These are phyloP conservation scores for Crithidia expoeki DNA, from an alignment of 208 protist species.

Conservation along the genomic window DNA sequence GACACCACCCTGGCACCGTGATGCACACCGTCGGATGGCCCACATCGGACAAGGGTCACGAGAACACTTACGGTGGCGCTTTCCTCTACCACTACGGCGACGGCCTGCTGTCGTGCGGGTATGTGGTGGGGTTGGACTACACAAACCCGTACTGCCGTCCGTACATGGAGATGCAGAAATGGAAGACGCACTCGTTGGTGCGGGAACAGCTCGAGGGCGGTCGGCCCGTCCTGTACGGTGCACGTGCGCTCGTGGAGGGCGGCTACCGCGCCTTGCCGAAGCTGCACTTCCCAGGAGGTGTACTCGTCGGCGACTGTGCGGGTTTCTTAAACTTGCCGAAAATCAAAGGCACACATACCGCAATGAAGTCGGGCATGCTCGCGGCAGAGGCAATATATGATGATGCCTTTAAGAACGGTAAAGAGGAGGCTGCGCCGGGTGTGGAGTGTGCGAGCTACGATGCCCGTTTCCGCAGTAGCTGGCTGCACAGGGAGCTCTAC, in stretches of 20 bases:
- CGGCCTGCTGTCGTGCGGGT: conserved; percentile 91
- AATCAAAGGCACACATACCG: conserved; percentile 98
- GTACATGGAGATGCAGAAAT: conserved; percentile 97
- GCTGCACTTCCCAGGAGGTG: conserved; percentile 94
- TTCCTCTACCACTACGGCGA: conserved; percentile 97
- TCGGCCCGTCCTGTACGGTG: conserved; percentile 94
- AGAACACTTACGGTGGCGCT: conserved; percentile 95
- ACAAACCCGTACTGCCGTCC: conserved; percentile 95
- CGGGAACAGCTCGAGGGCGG: conserved; percentile 89
- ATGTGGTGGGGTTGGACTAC: conserved; percentile 98
- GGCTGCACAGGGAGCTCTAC: conserved; percentile 95
- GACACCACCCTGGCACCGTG: conserved; percentile 89
- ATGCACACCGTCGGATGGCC: conserved; percentile 97
- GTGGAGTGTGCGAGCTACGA: conserved; percentile 85
- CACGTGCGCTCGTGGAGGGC: conserved; percentile 96
- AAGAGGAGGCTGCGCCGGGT: conserved; percentile 44
- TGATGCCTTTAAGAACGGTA: conserved; percentile 66
- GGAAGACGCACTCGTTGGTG: conserved; percentile 93
- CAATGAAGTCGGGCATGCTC: conserved; percentile 95
- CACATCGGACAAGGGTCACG: conserved; percentile 76
- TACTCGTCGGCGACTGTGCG: conserved; percentile 95
- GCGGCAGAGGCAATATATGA: conserved; percentile 90
- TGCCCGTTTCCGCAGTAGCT: conserved; percentile 87
- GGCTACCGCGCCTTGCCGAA: conserved; percentile 95
- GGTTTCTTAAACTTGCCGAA: conserved; percentile 98